A percentile compares a stretch with the other conserved stretches of the same genome.
Evolutionary conservation across 768 basidiomycete species (phyloP).

Genomic region (Gyrodon lividus): DNA sequence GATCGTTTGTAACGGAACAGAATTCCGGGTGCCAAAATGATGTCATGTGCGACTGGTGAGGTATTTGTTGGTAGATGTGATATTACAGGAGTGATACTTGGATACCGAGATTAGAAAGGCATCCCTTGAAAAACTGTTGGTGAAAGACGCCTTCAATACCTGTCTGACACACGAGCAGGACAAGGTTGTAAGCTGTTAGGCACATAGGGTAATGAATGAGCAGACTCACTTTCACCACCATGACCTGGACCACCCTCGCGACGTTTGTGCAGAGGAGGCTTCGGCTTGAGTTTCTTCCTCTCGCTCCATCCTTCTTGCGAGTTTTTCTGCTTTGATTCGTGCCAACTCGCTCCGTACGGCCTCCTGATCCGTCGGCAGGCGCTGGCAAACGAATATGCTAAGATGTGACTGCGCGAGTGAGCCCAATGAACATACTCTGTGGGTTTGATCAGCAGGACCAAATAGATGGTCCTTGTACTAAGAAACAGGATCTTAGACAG

Average conservation of each 20-base stretch:
- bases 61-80: slow-evolving; percentile 15
- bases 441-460: slow-evolving; percentile 56
- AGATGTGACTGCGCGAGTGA: slow-evolving; percentile 3
- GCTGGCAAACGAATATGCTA: slow-evolving; percentile 33
- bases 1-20: slow-evolving; percentile 30
- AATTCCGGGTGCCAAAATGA: slow-evolving; percentile 20
- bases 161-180: neutral
- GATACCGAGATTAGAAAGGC: neutral
- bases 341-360: slow-evolving; percentile 68
- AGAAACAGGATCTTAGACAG: neutral
- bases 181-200: neutral
- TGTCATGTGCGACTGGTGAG: neutral
- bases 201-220: neutral
- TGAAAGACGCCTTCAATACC: neutral
- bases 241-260: slow-evolving; percentile 28
- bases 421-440: slow-evolving; percentile 39
- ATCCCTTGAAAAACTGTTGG: neutral
- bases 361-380: slow-evolving; percentile 63
- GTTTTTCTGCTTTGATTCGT: slow-evolving; percentile 65
- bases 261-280: slow-evolving; percentile 13
- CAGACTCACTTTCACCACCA: slow-evolving; percentile 19
- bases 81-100: slow-evolving; percentile 6
- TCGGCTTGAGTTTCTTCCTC: slow-evolving; percentile 37
- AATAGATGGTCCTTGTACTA: slow-evolving; percentile 77
- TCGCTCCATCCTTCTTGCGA: slow-evolving; percentile 42